Evolutionary conservation across 2,329 filamentous ascomycete species (phyloP).

Genomic region (Periconia digitata): DNA sequence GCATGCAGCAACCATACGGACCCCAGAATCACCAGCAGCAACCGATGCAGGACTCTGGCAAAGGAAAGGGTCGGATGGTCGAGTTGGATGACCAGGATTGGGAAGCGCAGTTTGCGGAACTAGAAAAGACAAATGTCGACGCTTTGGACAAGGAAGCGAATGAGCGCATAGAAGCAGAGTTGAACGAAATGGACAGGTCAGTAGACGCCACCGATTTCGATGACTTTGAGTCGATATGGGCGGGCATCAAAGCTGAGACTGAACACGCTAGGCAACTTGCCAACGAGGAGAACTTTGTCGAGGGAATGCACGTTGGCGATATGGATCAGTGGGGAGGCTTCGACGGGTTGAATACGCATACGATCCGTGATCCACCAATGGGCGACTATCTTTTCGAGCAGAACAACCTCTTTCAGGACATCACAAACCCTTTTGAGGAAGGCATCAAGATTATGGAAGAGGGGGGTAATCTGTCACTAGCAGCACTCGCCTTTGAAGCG

Average conservation of each 20-base stretch:
- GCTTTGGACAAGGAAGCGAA: conserved; percentile 65
- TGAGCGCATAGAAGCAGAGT: conserved; percentile 77
- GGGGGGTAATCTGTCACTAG: conserved; percentile 90
- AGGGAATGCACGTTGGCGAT: conserved; percentile 66
- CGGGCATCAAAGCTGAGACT: conserved; percentile 76
- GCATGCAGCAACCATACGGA: conserved; percentile 44
- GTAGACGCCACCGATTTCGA: conserved; percentile 80
- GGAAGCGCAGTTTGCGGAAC: conserved; percentile 93
- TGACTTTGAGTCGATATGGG: conserved; percentile 89
- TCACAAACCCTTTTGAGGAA: conserved; percentile 86
- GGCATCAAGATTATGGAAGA: conserved; percentile 90
- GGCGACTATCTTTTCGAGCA: conserved; percentile 95
- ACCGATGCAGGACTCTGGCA: conserved; percentile 58
- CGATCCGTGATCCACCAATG: conserved; percentile 70
- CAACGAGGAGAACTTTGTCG: conserved; percentile 64
- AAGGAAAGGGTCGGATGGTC: conserved; percentile 80
- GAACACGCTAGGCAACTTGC: conserved; percentile 70
- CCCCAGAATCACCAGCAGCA: conserved; percentile 50
- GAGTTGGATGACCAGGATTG: conserved; percentile 92
- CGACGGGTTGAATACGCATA: conserved; percentile 68
- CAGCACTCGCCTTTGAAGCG: conserved; percentile 92
- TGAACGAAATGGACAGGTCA: conserved; percentile 87
- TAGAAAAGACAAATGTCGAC: conserved; percentile 68
- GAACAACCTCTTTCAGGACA: conserved; percentile 83
- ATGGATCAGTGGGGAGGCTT: conserved; percentile 79